Evolutionary conservation across 2,329 filamentous ascomycete genomes (phyloP).

Genomic region (Cryphonectria nitschkei): DNA sequence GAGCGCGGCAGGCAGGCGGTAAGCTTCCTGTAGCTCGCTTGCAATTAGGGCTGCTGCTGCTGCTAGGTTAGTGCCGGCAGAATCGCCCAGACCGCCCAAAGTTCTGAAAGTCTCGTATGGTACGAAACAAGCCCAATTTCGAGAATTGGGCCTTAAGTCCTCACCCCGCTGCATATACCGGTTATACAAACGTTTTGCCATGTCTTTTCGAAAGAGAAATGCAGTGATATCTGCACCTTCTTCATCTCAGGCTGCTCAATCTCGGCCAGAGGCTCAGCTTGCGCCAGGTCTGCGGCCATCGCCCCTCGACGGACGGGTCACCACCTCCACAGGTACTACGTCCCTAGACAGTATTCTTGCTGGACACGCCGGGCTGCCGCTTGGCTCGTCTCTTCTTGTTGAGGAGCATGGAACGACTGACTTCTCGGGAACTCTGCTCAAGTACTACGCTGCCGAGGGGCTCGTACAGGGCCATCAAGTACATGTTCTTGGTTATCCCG

Average conservation of each 20-base stretch:
- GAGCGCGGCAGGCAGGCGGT: neutral
- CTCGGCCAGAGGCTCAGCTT: conserved; percentile 42
- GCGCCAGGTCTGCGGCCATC: conserved; percentile 73
- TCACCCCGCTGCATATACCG: neutral
- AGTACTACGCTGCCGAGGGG: conserved; percentile 92
- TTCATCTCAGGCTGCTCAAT: conserved; percentile 35
- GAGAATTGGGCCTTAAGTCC: neutral
- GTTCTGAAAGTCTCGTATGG: conserved; percentile 16
- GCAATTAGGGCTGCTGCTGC: neutral
- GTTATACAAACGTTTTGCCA: conserved; percentile 33
- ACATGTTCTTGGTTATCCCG: conserved; percentile 79
- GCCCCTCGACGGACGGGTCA: conserved; percentile 82
- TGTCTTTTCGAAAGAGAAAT: conserved; percentile 64
- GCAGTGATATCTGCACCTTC: conserved; percentile 51
- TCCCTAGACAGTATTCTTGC: conserved; percentile 85
- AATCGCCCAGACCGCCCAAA: conserved; percentile 20
- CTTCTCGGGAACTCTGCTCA: conserved; percentile 80
- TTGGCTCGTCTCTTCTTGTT: conserved; percentile 80
- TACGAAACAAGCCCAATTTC: neutral
- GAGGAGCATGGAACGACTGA: conserved; percentile 94
- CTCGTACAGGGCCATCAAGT: conserved; percentile 88
- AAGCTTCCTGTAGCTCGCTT: neutral
- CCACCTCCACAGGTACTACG: conserved; percentile 87
- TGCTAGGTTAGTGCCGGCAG: conserved; percentile 1
- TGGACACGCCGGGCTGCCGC: conserved; percentile 80